Conservation (phyloP, 192 early-diverging fungal species). For the Gamsiella multidivaricata region DNA sequence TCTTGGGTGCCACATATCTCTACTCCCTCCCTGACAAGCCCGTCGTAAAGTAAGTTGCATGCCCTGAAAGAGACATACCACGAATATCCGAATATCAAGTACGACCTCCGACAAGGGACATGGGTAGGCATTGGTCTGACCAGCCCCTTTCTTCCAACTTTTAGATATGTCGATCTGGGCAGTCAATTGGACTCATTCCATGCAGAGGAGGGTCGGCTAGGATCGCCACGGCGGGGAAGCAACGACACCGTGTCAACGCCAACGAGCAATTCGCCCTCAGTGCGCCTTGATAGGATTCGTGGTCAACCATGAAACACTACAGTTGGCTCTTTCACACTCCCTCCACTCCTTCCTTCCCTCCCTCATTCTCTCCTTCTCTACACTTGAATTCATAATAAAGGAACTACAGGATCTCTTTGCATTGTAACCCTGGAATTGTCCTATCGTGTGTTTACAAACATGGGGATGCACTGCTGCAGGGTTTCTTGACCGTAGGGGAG, state of each 20-base stretch:
- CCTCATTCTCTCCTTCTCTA: no score
- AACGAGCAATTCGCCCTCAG: slow-evolving; percentile 24
- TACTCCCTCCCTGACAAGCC: slow-evolving; percentile 69
- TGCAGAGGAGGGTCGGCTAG: slow-evolving; percentile 47
- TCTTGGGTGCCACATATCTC: slow-evolving; percentile 81
- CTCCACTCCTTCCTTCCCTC: not conserved
- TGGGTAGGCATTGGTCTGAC: no score
- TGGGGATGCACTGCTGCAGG: no score
- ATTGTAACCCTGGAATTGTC: no score
- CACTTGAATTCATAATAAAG: no score
- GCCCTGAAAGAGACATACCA: no score
- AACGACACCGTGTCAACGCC: slow-evolving; percentile 34
- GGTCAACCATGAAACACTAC: slow-evolving; percentile 5
- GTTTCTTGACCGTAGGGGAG: no score
- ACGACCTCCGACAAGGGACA: no score
- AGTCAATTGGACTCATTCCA: slow-evolving; percentile 52
- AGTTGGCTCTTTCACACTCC: not conserved
- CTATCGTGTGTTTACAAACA: no score
- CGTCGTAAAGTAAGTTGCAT: slow-evolving; percentile 40
- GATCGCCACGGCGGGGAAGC: slow-evolving; percentile 47
- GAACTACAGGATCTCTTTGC: no score
- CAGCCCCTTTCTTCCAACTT: not conserved
- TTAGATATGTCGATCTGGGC: slow-evolving; percentile 49
- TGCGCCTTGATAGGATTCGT: slow-evolving; percentile 41
- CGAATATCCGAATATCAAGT: no score